Conservation (phyloP, 306 rosid species). For the Pyrus pyrifolia region DNA sequence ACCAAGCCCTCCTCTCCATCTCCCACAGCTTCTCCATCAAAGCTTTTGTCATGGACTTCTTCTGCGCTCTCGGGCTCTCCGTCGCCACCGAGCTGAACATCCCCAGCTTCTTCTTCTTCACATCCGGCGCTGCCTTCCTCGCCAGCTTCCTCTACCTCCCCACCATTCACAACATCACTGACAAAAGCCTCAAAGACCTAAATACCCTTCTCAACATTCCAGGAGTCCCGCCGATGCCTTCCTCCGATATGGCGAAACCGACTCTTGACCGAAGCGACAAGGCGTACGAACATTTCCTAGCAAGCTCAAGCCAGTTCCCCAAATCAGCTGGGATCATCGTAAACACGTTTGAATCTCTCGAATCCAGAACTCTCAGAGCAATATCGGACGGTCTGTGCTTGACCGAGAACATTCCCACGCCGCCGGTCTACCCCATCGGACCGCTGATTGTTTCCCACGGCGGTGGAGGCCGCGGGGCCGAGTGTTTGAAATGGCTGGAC, state of each 20-base stretch:
- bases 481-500: conserved; percentile 47
- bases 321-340: conserved; percentile 29
- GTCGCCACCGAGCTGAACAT: conserved; percentile 21
- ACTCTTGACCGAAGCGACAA: conserved; percentile 22
- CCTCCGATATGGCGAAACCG: conserved; percentile 19
- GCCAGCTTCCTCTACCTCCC: conserved; percentile 1
- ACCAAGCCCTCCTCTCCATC: conserved; percentile 9
- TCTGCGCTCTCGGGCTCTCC: conserved; percentile 19
- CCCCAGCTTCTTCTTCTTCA: conserved; percentile 29
- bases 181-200: conserved; percentile 14
- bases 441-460: conserved; percentile 19
- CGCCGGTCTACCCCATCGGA: conserved; percentile 30
- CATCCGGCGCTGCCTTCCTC: conserved; percentile 22
- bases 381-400: conserved; percentile 29
- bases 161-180: conserved; percentile 7
- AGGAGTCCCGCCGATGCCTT: neutral
- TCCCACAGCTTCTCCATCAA: conserved; percentile 2
- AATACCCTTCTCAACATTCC: conserved; percentile 11
- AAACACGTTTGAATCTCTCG: conserved; percentile 37
- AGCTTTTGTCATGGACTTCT: conserved; percentile 38
- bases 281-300: conserved; percentile 6
- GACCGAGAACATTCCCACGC: conserved; percentile 3
- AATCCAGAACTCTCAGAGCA: conserved; percentile 14
- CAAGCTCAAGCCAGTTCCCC: neutral
- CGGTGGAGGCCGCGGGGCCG: neutral